Conservation (phyloP, 306 rosid genomes). For the Sicyos baderoa region DNA sequence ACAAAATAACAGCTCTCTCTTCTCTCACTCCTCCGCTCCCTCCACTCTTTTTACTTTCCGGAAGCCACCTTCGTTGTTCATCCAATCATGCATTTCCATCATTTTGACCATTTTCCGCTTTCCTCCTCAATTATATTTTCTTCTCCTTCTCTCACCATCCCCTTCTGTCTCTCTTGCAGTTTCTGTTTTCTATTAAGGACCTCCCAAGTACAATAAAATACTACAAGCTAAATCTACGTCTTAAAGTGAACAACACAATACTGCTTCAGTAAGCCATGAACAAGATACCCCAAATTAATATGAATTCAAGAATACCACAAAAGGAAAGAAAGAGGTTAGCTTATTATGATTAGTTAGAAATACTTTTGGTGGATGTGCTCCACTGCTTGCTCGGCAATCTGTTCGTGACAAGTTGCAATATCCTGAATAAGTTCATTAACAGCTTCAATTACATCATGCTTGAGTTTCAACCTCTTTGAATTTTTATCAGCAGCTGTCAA, state of each 20-base stretch:
- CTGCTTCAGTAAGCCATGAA: not conserved
- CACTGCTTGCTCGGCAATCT: conserved; percentile 96
- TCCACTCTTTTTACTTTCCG: no score
- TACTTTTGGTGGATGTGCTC: conserved; percentile 99
- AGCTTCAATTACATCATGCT: conserved; percentile 98
- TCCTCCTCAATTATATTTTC: no score
- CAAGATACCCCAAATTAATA: not conserved
- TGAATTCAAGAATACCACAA: not conserved
- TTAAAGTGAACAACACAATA: not conserved
- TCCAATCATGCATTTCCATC: no score
- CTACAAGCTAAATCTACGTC: not conserved
- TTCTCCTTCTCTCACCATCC: no score
- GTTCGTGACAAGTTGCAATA: conserved; percentile 75
- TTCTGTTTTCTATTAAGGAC: no score
- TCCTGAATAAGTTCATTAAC: conserved; percentile 95
- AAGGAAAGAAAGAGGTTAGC: not conserved
- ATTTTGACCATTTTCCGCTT: no score
- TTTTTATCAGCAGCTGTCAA: conserved; percentile 80
- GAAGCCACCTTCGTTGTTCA: no score
- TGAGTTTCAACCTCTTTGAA: conserved; percentile 67
- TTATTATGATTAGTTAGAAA: not conserved
- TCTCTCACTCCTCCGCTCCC: no score
- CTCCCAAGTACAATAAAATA: no score
- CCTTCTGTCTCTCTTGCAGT: no score
- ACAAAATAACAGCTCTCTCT: no score